phyloP scores from a whole-genome alignment of 768 basidiomycete species.

The Suillus occidentalis region DNA sequence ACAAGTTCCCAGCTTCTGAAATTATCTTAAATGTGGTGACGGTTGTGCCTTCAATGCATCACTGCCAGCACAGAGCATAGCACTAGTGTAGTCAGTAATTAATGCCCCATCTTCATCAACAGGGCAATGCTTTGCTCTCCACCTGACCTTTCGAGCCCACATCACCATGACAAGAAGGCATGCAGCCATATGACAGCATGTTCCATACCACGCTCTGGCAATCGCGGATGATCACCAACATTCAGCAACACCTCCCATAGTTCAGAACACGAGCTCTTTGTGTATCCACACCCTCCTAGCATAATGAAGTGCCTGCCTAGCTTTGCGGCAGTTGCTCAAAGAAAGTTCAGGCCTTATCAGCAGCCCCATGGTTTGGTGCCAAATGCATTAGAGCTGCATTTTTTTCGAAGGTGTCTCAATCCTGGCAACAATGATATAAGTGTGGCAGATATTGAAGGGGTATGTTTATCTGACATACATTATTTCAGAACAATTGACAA shows the following conservation, averaged over 20 bases:
- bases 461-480: neutral
- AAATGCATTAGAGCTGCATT: neutral
- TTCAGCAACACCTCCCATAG: neutral
- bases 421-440: too few species aligned
- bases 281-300: neutral
- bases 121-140: too few species aligned
- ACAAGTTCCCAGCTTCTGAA: too few species aligned
- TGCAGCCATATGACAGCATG: neutral
- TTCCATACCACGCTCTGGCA: neutral
- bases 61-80: too few species aligned
- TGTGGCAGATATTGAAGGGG: neutral
- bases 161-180: too few species aligned
- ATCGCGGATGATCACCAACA: neutral
- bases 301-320: neutral
- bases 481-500: neutral
- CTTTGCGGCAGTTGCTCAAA: neutral
- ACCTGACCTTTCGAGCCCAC: too few species aligned
- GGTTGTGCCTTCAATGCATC: too few species aligned
- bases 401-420: neutral
- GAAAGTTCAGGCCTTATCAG: neutral
- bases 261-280: neutral
- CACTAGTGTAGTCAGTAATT: too few species aligned
- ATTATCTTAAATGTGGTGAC: too few species aligned
- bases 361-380: neutral
- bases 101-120: too few species aligned